phyloP scores from a whole-genome alignment of 768 basidiomycete genomes.

The Mycena maculata region DNA sequence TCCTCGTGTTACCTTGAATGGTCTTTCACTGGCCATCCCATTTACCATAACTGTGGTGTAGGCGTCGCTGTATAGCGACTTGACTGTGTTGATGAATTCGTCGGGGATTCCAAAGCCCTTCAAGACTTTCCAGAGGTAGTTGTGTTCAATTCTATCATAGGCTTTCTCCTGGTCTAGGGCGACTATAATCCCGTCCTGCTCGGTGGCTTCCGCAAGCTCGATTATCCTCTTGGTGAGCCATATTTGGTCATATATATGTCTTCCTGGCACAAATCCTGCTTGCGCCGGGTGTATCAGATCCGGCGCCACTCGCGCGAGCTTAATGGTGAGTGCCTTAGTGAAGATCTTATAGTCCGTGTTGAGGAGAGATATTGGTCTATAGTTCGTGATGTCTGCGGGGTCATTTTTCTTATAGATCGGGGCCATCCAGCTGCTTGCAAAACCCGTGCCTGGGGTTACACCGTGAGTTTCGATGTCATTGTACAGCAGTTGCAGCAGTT shows the following conservation, averaged over 20 bases:
- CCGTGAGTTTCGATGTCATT: constrained; percentile 27
- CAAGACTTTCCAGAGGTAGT: constrained; percentile 31
- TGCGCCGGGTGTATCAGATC: constrained; percentile 39
- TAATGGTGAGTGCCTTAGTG: constrained; percentile 32
- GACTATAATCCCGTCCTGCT: constrained; percentile 26
- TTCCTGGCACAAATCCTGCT: constrained; percentile 39
- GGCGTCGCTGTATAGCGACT: constrained; percentile 35
- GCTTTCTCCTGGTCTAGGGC: too few relatives aligned
- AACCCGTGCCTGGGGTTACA: constrained; percentile 1
- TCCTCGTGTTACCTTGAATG: constrained; percentile 38
- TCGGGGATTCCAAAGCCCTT: constrained; percentile 15
- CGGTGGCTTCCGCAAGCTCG: constrained; percentile 21
- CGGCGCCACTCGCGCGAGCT: constrained; percentile 20
- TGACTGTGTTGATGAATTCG: constrained; percentile 33
- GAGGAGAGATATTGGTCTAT: constrained; percentile 38
- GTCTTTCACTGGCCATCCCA: constrained; percentile 26
- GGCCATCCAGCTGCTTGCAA: constrained; percentile 39
- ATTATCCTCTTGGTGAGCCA: constrained; percentile 33
- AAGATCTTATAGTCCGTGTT: too few relatives aligned
- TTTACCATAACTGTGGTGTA: constrained; percentile 42
- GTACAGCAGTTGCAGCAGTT: constrained; percentile 1
- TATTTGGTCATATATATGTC: constrained; percentile 38
- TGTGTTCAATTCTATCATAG: too few relatives aligned
- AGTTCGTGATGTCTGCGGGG: constrained; percentile 35
- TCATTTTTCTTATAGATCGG: constrained; percentile 48